A percentile compares a stretch with the other conserved stretches of the same genome.
Evolutionary conservation across 179 eudicot species (phyloP).

Genomic region (Amaranthus tricolor): DNA sequence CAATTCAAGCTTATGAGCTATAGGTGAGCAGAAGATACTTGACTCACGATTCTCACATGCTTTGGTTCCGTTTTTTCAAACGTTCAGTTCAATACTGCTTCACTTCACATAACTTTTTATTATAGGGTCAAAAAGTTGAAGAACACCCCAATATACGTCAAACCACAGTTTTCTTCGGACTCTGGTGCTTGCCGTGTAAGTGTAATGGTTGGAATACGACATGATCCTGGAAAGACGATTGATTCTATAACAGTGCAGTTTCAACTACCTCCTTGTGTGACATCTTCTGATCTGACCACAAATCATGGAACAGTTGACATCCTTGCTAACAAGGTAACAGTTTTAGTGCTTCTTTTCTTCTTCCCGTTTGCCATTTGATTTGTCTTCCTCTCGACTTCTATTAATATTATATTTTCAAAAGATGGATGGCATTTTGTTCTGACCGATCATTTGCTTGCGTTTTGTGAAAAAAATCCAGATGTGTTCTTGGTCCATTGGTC

Average conservation of each 20-base stretch:
- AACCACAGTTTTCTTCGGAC: constrained; percentile 88
- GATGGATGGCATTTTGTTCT: neutral
- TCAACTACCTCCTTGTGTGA: constrained; percentile 65
- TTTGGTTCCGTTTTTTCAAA: constrained; percentile 6
- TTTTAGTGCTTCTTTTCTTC: neutral
- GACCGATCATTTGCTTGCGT: neutral
- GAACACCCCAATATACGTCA: constrained; percentile 81
- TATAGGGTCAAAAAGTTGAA: constrained; percentile 83
- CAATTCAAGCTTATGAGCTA: constrained; percentile 95
- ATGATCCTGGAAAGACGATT: constrained; percentile 84
- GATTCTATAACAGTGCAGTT: constrained; percentile 74
- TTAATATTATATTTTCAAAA: too few relatives aligned
- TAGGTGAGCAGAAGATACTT: constrained; percentile 45
- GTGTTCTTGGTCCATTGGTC: constrained; percentile 82
- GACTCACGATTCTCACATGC: constrained; percentile 3
- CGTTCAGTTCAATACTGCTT: neutral
- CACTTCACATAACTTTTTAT: neutral
- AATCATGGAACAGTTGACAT: constrained; percentile 85
- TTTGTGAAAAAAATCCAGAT: constrained; percentile 41
- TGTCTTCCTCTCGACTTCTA: neutral
- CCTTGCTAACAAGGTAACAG: constrained; percentile 74
- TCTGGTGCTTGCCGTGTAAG: constrained; percentile 79
- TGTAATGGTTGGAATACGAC: constrained; percentile 77
- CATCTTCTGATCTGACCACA: constrained; percentile 74
- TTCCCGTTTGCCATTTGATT: neutral